Evolutionary conservation across 2,329 filamentous ascomycete genomes (phyloP).

Genomic region (Stagonosporopsis rhizophila): DNA sequence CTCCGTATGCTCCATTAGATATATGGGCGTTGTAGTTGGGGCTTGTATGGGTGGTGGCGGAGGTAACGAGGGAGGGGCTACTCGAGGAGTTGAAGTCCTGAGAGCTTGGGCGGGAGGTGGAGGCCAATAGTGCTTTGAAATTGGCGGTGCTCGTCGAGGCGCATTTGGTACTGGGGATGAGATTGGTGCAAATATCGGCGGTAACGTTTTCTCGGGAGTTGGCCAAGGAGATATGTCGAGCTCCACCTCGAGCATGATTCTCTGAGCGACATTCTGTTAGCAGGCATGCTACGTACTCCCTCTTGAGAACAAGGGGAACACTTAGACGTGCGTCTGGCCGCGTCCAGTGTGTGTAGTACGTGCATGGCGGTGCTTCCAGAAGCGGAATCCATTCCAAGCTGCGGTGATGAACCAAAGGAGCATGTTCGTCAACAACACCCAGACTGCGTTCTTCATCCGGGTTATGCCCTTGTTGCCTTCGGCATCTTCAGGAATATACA

Average conservation of each 20-base stretch:
- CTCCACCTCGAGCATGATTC: conserved; percentile 13
- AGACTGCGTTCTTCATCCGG: conserved; percentile 87
- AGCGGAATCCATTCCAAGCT: conserved; percentile 63
- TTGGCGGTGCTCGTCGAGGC: background rate
- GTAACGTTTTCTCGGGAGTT: background rate
- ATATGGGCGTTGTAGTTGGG: conserved; percentile 13
- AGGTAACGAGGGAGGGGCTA: background rate
- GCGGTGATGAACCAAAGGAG: conserved; percentile 76
- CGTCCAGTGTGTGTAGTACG: conserved; percentile 33
- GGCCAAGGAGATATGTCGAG: conserved; percentile 13
- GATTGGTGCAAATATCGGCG: background rate
- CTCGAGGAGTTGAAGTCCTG: background rate
- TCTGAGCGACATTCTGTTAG: conserved; percentile 9
- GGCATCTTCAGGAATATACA: conserved; percentile 76
- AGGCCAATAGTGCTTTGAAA: conserved; percentile 14
- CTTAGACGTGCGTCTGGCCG: conserved; percentile 33
- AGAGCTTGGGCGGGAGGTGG: background rate
- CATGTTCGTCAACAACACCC: conserved; percentile 78
- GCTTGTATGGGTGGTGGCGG: conserved; percentile 2
- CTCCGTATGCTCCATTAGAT: conserved; percentile 10
- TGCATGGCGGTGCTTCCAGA: conserved; percentile 53
- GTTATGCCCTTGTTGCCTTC: conserved; percentile 68
- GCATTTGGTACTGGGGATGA: background rate
- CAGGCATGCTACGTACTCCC: conserved; percentile 2
- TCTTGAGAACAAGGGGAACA: conserved; percentile 4